Evolutionary conservation across 805 yeast genomes (phyloP).

Genomic region (Spathaspora boniae): DNA sequence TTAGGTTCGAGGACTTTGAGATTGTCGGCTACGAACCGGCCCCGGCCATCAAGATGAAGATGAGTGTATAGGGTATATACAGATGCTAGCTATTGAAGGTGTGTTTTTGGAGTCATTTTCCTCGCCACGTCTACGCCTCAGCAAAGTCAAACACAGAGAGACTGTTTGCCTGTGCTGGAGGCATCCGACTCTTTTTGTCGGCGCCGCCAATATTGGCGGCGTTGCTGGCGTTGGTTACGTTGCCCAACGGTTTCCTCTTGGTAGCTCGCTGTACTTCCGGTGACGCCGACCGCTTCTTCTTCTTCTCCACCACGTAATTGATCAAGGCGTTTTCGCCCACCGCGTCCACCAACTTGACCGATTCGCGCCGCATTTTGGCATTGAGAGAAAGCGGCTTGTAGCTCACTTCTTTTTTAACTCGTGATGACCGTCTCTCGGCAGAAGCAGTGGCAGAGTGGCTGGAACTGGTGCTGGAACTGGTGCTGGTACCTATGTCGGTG

Average conservation of each 20-base stretch:
- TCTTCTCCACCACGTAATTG: constrained; percentile 7
- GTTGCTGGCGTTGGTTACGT: constrained; percentile 23
- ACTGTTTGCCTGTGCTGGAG: constrained; percentile 14
- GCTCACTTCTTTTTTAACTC: constrained; percentile 56
- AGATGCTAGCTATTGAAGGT: constrained; percentile 2
- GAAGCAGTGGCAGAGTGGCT: constrained; percentile 12
- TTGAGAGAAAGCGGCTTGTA: constrained; percentile 68
- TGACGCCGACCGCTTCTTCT: constrained; percentile 7
- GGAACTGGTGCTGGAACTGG: no score
- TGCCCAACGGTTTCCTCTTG: constrained; percentile 19
- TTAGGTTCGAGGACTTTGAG: constrained; percentile 83
- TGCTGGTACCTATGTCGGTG: no score
- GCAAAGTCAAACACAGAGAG: constrained; percentile 41
- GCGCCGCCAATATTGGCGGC: neutral
- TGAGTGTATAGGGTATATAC: constrained; percentile 69
- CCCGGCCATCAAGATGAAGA: constrained; percentile 85
- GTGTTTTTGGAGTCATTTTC: constrained; percentile 9
- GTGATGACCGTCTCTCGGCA: constrained; percentile 34
- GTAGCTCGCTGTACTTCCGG: constrained; percentile 4
- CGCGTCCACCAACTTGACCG: constrained; percentile 60
- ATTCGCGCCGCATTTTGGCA: constrained; percentile 65
- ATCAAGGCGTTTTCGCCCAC: constrained; percentile 34
- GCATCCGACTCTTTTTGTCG: neutral
- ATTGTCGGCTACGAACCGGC: constrained; percentile 78
- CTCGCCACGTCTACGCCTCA: constrained; percentile 10